Evolutionary conservation across 2,329 filamentous ascomycete genomes (phyloP).

Genomic region (Botrytis aclada): DNA sequence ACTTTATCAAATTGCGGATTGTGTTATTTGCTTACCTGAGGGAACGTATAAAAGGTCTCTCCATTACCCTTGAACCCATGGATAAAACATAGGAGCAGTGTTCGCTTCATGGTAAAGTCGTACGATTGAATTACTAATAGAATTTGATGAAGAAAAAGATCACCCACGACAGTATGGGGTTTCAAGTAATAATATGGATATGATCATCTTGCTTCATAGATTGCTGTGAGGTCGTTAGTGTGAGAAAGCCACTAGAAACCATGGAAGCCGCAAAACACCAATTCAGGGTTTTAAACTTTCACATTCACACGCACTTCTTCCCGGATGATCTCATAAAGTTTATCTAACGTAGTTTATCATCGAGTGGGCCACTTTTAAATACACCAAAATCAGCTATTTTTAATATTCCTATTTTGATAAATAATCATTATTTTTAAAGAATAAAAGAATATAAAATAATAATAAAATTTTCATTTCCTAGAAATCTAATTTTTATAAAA

Average conservation of each 20-base stretch:
- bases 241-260: not conserved
- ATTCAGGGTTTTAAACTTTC: conserved; percentile 10
- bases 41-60: conserved; percentile 66
- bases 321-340: conserved; percentile 6
- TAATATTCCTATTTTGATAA: too few species aligned
- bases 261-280: not conserved
- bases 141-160: not conserved
- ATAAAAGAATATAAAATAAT: too few species aligned
- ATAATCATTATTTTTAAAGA: too few species aligned
- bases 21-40: conserved; percentile 42
- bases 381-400: too few species aligned
- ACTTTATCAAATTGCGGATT: not conserved
- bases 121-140: not conserved
- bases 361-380: too few species aligned
- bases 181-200: conserved; percentile 2
- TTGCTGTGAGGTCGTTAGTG: not conserved
- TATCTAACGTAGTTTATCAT: too few species aligned
- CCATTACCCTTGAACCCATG: conserved; percentile 72
- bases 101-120: conserved; percentile 47
- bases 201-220: not conserved
- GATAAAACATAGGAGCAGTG: conserved; percentile 68
- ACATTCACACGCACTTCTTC: not conserved
- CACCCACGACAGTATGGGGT: not conserved
- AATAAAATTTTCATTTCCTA: too few species aligned
- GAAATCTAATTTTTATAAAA: too few species aligned